These are phyloP conservation scores for Fusarium chlamydosporum DNA, from an alignment of 2,329 filamentous ascomycete genomes.

Conservation along the genomic window DNA sequence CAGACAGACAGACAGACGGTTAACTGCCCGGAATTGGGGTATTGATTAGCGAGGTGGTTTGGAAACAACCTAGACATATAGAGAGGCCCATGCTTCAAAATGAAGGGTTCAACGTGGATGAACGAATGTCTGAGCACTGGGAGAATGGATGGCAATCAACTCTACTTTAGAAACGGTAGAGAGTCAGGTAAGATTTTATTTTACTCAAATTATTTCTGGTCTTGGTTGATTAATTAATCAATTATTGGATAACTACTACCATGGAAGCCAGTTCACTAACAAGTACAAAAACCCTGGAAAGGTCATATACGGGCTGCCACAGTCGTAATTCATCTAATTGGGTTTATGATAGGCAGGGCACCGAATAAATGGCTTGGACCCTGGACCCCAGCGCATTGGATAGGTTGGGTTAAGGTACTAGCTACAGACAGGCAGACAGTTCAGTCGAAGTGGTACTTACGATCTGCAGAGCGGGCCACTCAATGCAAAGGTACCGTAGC, in stretches of 20 bases:
- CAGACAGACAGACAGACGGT: background rate
- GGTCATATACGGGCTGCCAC: slow-evolving; percentile 1
- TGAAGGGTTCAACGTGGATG: slow-evolving; percentile 33
- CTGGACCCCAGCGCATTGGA: slow-evolving; percentile 32
- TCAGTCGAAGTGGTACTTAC: slow-evolving; percentile 7
- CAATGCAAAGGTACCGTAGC: slow-evolving; percentile 32
- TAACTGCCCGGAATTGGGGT: slow-evolving; percentile 18
- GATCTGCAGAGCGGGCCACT: slow-evolving; percentile 25
- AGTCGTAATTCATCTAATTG: slow-evolving; percentile 22
- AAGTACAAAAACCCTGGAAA: slow-evolving; percentile 7
- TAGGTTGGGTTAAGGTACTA: slow-evolving; percentile 29
- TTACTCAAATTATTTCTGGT: background rate
- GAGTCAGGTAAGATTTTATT: slow-evolving; percentile 8
- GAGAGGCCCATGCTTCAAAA: slow-evolving; percentile 26
- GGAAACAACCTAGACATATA: slow-evolving; percentile 26
- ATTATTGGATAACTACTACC: background rate
- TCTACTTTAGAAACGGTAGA: background rate
- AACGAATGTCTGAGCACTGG: slow-evolving; percentile 7
- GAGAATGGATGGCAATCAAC: slow-evolving; percentile 3
- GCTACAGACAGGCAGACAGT: background rate
- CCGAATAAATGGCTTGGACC: slow-evolving; percentile 38
- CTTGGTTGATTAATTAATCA: too few relatives aligned
- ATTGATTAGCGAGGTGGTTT: slow-evolving; percentile 32
- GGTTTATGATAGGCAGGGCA: slow-evolving; percentile 40
- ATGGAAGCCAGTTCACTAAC: background rate